phyloP scores from a whole-genome alignment of 2,329 filamentous ascomycete species.

The Monosporascus sp. region DNA sequence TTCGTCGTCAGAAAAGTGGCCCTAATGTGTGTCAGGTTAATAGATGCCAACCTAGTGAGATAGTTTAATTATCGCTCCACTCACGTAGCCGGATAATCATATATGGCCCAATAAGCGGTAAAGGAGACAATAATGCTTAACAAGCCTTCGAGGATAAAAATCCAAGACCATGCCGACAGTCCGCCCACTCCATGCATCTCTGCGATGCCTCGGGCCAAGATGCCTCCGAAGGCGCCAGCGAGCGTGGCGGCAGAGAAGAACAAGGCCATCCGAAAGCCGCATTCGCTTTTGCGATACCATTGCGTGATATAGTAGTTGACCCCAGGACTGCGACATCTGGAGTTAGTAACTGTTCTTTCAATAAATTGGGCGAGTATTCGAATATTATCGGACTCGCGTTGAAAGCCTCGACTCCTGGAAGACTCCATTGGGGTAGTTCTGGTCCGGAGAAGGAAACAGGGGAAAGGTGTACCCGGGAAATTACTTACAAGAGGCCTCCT shows the following conservation, averaged over 20 bases:
- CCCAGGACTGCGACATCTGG: constrained; percentile 34
- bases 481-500: constrained; percentile 46
- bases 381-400: too few relatives aligned
- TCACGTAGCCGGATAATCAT: constrained; percentile 50
- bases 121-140: constrained; percentile 44
- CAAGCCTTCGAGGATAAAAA: constrained; percentile 66
- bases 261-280: constrained; percentile 54
- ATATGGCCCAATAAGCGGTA: constrained; percentile 44
- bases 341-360: too few relatives aligned
- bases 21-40: neutral
- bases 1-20: neutral
- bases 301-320: constrained; percentile 11
- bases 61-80: neutral
- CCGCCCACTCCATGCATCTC: constrained; percentile 49
- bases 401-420: too few relatives aligned
- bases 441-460: too few relatives aligned
- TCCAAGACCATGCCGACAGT: constrained; percentile 65
- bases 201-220: constrained; percentile 54
- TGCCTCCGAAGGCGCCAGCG: constrained; percentile 57
- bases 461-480: too few relatives aligned
- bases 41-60: constrained; percentile 29
- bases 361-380: too few relatives aligned
- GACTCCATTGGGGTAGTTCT: too few relatives aligned
- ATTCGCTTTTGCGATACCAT: constrained; percentile 57
- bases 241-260: constrained; percentile 54